phyloP scores from a whole-genome alignment of 2,329 filamentous ascomycete species.

The Didymella pomorum region DNA sequence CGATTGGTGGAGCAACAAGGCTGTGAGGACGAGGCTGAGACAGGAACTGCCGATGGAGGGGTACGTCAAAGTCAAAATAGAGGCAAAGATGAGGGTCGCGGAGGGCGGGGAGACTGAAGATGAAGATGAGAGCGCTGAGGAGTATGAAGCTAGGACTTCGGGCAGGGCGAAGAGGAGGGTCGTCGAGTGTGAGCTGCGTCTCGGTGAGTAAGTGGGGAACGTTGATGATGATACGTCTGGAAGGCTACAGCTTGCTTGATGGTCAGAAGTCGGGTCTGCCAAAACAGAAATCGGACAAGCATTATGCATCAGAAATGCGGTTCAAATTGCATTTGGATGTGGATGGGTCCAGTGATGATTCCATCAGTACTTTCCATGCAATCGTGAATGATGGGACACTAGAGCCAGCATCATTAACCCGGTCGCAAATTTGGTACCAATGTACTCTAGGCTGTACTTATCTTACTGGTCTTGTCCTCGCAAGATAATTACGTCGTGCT shows the following conservation, averaged over 20 bases:
- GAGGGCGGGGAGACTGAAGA: neutral
- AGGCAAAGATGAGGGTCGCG: neutral
- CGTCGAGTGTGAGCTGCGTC: slow-evolving; percentile 3
- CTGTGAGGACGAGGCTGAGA: neutral
- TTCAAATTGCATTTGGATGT: too few species aligned
- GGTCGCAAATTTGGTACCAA: too few species aligned
- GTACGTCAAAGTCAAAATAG: neutral
- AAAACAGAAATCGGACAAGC: too few species aligned
- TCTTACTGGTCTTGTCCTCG: too few species aligned
- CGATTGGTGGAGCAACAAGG: slow-evolving; percentile 14
- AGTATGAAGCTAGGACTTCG: neutral
- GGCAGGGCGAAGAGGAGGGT: neutral
- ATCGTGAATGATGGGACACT: too few species aligned
- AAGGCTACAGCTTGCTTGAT: neutral
- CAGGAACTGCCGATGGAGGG: neutral
- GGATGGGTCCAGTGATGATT: too few species aligned
- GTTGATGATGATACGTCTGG: neutral
- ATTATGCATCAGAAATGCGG: too few species aligned
- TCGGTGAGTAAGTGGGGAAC: neutral
- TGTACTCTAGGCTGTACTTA: too few species aligned
- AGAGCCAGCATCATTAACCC: too few species aligned
- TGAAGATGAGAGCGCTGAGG: neutral
- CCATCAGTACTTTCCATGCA: too few species aligned
- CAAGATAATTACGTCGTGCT: too few species aligned
- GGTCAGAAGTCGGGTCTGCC: neutral